Conservation (phyloP, 352 stramenopile genomes). For the Pythium grandisporangium region DNA sequence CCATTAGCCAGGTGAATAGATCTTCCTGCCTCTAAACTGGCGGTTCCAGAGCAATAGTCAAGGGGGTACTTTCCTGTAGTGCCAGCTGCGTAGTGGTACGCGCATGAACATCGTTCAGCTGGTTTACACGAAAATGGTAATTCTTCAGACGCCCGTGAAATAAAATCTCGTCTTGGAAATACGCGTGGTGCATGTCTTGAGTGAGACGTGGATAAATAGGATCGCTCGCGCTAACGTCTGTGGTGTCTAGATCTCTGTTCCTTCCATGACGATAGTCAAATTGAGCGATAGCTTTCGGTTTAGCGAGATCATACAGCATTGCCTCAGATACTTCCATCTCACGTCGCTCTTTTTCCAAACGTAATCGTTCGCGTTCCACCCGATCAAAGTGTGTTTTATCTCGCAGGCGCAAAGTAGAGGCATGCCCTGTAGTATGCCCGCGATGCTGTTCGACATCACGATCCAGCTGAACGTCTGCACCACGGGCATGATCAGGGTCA, state of each 20-base stretch:
- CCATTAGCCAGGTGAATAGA: no score
- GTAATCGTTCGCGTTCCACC: conserved; percentile 51
- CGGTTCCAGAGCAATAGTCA: no score
- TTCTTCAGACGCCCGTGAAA: conserved; percentile 62
- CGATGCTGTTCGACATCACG: conserved; percentile 40
- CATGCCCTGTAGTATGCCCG: conserved; percentile 27
- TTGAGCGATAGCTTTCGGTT: conserved; percentile 55
- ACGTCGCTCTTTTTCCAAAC: conserved; percentile 61
- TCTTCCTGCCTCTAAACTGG: no score
- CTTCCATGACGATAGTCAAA: conserved; percentile 66
- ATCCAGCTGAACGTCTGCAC: conserved; percentile 38
- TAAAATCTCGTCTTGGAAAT: conserved; percentile 52
- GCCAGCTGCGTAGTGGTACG: conserved; percentile 29
- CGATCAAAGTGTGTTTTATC: conserved; percentile 23
- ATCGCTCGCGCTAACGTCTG: conserved; percentile 25
- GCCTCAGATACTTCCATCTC: conserved; percentile 37
- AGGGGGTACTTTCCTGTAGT: conserved; percentile 61
- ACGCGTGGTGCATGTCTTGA: conserved; percentile 39
- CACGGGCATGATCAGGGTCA: conserved; percentile 31
- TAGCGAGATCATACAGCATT: conserved; percentile 46
- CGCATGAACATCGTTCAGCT: conserved; percentile 31
- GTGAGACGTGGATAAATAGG: conserved; percentile 36
- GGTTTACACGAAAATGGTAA: conserved; percentile 51
- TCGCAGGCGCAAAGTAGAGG: conserved; percentile 22
- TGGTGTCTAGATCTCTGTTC: conserved; percentile 19